phyloP scores from a whole-genome alignment of 2,329 filamentous ascomycete species.

The Fusarium nematophilum region DNA sequence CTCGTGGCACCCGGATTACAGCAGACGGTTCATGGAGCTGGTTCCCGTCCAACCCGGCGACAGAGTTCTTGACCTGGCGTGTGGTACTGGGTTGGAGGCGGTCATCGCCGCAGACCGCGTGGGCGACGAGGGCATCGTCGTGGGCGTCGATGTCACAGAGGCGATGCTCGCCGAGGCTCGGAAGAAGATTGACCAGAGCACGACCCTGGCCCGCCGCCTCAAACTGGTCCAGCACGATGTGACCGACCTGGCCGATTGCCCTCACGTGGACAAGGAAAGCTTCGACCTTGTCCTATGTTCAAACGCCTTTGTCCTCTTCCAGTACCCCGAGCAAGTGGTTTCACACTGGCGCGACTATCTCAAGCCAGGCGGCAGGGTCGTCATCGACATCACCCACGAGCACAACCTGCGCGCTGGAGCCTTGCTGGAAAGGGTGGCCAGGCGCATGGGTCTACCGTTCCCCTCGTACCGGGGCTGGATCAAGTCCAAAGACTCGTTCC shows the following conservation, averaged over 20 bases:
- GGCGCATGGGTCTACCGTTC: conserved; percentile 38
- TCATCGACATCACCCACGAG: conserved; percentile 50
- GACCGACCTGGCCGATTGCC: conserved; percentile 38
- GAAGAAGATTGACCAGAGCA: conserved; percentile 33
- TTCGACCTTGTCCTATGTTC: conserved; percentile 51
- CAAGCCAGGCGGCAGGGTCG: conserved; percentile 42
- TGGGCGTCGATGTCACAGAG: conserved; percentile 48
- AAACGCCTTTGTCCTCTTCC: conserved; percentile 49
- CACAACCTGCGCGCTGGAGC: conserved; percentile 39
- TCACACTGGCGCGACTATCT: conserved; percentile 46
- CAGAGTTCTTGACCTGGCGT: conserved; percentile 47
- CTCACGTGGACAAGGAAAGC: conserved; percentile 29
- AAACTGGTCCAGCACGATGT: conserved; percentile 45
- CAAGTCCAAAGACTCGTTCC: conserved; percentile 44
- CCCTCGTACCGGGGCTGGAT: conserved; percentile 48
- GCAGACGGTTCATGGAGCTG: conserved; percentile 45
- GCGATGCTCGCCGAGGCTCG: conserved; percentile 48
- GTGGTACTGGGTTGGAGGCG: conserved; percentile 50
- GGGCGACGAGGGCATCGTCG: conserved; percentile 41
- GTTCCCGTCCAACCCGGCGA: conserved; percentile 41
- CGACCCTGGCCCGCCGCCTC: conserved; percentile 29
- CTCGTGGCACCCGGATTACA: conserved; percentile 49
- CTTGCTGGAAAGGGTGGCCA: conserved; percentile 44
- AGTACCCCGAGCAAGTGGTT: conserved; percentile 41
- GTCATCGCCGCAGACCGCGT: conserved; percentile 44